Evolutionary conservation across 2,329 filamentous ascomycete species (phyloP).

Genomic region (Colletotrichum phormii): DNA sequence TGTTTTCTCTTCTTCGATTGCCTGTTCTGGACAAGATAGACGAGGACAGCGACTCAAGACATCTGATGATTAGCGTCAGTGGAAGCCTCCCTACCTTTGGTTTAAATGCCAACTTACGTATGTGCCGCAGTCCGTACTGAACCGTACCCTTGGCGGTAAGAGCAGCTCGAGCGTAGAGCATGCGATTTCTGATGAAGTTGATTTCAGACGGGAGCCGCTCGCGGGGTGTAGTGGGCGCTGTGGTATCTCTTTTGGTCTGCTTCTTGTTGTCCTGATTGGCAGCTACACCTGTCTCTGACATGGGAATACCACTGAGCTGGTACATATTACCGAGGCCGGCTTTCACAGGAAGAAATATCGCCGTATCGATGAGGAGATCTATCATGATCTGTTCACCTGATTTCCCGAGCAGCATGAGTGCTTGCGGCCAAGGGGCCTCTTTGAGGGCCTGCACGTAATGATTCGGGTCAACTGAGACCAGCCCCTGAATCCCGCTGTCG

Average conservation of each 20-base stretch:
- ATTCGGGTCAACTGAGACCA: slow-evolving; percentile 75
- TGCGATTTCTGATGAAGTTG: slow-evolving; percentile 81
- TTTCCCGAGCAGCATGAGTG: slow-evolving; percentile 79
- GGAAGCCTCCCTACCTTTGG: background rate
- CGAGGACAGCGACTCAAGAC: slow-evolving; percentile 77
- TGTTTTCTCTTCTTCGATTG: background rate
- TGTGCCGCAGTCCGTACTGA: slow-evolving; percentile 81
- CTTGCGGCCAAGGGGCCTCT: slow-evolving; percentile 76
- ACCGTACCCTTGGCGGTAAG: slow-evolving; percentile 76
- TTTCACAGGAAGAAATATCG: slow-evolving; percentile 76
- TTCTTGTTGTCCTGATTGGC: background rate
- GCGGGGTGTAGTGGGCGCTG: background rate
- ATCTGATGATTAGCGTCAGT: slow-evolving; percentile 63
- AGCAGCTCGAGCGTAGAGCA: slow-evolving; percentile 84
- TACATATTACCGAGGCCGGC: slow-evolving; percentile 74
- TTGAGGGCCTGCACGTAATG: slow-evolving; percentile 77
- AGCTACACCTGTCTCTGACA: slow-evolving; percentile 54
- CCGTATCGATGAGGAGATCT: slow-evolving; percentile 80
- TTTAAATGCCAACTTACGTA: slow-evolving; percentile 70
- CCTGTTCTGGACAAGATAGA: background rate
- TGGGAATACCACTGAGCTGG: slow-evolving; percentile 77
- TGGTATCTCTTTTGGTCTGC: slow-evolving; percentile 11
- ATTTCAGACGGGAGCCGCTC: slow-evolving; percentile 67
- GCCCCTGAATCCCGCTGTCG: slow-evolving; percentile 66
- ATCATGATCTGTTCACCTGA: slow-evolving; percentile 83